These are phyloP conservation scores for Coniferiporia sulphurascens DNA, from an alignment of 1,284 basidiomycete genomes.

Conservation along the genomic window DNA sequence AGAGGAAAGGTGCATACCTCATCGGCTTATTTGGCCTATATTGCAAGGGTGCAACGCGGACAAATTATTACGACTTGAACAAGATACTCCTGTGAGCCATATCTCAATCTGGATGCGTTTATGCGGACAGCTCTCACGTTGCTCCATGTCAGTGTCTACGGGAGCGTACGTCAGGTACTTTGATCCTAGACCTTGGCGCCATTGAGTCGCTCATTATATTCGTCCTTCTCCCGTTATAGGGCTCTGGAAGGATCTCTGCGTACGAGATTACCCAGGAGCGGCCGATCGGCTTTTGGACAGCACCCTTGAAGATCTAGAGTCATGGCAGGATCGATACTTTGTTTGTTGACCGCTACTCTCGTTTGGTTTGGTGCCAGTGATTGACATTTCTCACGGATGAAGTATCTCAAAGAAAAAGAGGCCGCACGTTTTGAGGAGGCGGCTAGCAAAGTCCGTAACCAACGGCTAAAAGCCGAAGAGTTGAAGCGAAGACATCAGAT, in stretches of 20 bases:
- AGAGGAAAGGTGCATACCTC: conserved; percentile 43
- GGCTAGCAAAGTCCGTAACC: conserved; percentile 51
- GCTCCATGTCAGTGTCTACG: conserved; percentile 44
- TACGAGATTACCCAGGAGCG: conserved; percentile 49
- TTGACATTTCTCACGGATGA: conserved; percentile 4
- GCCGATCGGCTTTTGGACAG: conserved; percentile 40
- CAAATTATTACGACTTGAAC: conserved; percentile 61
- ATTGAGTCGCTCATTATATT: conserved; percentile 20
- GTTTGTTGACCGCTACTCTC: conserved; percentile 36
- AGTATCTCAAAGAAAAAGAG: conserved; percentile 55
- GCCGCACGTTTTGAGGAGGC: conserved; percentile 56
- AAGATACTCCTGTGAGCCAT: conserved; percentile 57
- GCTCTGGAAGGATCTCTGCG: conserved; percentile 64
- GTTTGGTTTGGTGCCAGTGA: conserved; percentile 8
- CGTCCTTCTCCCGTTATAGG: conserved; percentile 35
- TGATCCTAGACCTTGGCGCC: background rate
- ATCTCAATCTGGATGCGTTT: background rate
- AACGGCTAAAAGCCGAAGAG: conserved; percentile 62
- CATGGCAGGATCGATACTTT: conserved; percentile 66
- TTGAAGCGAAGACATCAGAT: conserved; percentile 69
- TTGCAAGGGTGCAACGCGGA: conserved; percentile 66
- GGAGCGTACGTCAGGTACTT: conserved; percentile 53
- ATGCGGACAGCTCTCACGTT: background rate
- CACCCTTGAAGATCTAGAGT: conserved; percentile 41
- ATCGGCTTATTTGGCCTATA: conserved; percentile 62